A percentile compares a stretch with the other conserved stretches of the same genome.
These are phyloP conservation scores for Prunus yedoensis DNA, from an alignment of 331 rosid species.

Conservation along the genomic window DNA sequence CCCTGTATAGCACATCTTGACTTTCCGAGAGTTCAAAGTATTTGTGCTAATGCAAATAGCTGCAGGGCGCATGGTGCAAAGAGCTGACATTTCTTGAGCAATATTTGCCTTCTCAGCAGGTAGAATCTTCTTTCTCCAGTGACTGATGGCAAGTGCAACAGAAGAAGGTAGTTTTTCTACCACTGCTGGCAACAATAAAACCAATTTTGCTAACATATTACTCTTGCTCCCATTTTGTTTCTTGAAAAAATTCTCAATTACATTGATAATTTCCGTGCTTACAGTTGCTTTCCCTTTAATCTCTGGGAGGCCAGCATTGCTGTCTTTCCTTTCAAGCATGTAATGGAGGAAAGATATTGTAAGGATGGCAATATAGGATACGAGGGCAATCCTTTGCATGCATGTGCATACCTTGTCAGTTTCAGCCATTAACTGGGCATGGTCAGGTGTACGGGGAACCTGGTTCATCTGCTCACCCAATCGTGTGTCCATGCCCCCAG, in stretches of 20 bases:
- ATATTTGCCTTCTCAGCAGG: not conserved
- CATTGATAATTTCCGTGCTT: not conserved
- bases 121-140: slow-evolving; percentile 13
- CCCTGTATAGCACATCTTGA: no score
- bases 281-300: slow-evolving; percentile 2
- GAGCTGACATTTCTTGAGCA: slow-evolving; percentile 11
- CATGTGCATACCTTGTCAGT: slow-evolving; percentile 2
- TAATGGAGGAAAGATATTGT: slow-evolving; percentile 9
- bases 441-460: no score
- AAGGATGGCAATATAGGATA: slow-evolving; percentile 6
- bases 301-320: not conserved
- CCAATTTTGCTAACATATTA: not conserved
- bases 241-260: not conserved
- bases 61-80: slow-evolving; percentile 15
- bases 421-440: not conserved
- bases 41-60: no score
- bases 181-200: slow-evolving; percentile 3
- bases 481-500: no score
- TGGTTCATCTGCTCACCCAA: no score
- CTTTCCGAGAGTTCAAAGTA: no score
- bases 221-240: slow-evolving; percentile 6
- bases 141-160: not conserved
- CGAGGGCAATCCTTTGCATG: not conserved
- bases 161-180: slow-evolving; percentile 14
- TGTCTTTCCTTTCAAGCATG: not conserved